These are phyloP conservation scores for Artemisia annua DNA, from an alignment of 129 eudicot species.

Conservation along the genomic window DNA sequence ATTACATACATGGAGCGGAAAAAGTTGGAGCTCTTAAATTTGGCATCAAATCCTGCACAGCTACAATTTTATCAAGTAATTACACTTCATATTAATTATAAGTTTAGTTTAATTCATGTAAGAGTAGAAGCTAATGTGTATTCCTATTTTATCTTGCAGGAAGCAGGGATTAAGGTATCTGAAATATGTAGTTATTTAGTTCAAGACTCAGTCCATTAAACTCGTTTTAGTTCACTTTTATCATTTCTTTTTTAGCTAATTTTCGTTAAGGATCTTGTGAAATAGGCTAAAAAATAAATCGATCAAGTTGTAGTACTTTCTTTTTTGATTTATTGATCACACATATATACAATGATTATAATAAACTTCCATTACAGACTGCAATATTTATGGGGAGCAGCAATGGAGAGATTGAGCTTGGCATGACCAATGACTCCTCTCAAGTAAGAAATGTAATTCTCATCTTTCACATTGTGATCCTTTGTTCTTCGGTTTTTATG, in stretches of 20 bases:
- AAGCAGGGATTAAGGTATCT: conserved; percentile 79
- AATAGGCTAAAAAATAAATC: neutral
- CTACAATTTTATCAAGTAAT: conserved; percentile 76
- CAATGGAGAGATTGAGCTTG: conserved; percentile 84
- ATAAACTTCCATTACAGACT: conserved; percentile 39
- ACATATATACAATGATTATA: conserved; percentile 4
- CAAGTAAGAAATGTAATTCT: conserved; percentile 41
- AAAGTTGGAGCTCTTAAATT: conserved; percentile 44
- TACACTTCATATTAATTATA: neutral
- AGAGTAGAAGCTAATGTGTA: conserved; percentile 21
- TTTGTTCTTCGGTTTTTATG: neutral
- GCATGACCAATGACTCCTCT: conserved; percentile 46
- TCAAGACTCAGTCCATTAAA: too few relatives aligned
- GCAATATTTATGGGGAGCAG: conserved; percentile 77
- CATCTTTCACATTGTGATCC: neutral
- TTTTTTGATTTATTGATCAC: neutral
- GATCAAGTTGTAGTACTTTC: neutral
- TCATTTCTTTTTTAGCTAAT: too few relatives aligned
- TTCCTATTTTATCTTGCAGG: conserved; percentile 45
- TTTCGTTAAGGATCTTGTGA: too few relatives aligned
- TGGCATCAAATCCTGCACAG: conserved; percentile 47
- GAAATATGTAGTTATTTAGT: neutral
- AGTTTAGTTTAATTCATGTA: conserved; percentile 8
- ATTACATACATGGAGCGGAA: conserved; percentile 54
- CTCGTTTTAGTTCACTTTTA: too few relatives aligned